Conservation (phyloP, 2,329 filamentous ascomycete genomes). For the Mollisia scopiformis region DNA sequence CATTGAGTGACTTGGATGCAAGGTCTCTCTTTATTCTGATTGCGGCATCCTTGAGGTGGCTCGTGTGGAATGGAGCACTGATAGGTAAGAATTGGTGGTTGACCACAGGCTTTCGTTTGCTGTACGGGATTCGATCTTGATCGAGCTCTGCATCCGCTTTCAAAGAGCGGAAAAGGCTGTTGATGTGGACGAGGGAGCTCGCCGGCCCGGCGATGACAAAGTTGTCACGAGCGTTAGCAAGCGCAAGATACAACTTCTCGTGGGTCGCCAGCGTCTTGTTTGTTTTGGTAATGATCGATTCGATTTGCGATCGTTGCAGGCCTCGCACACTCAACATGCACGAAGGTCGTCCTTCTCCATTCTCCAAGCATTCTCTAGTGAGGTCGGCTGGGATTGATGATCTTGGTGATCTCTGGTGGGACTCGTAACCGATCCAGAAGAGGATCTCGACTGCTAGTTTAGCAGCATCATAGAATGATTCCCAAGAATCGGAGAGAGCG, state of each 20-base stretch:
- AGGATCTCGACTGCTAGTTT: slow-evolving; percentile 83
- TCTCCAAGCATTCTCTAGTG: slow-evolving; percentile 82
- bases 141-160: slow-evolving; percentile 28
- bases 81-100: slow-evolving; percentile 42
- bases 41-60: slow-evolving; percentile 36
- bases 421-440: slow-evolving; percentile 95
- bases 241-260: slow-evolving; percentile 7
- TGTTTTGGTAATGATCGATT: slow-evolving; percentile 92
- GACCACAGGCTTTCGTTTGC: slow-evolving; percentile 35
- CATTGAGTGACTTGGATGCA: slow-evolving; percentile 27
- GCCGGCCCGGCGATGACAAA: slow-evolving; percentile 19
- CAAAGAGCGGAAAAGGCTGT: slow-evolving; percentile 20
- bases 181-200: slow-evolving; percentile 8
- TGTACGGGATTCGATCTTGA: slow-evolving; percentile 37
- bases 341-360: slow-evolving; percentile 86
- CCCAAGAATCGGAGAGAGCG: slow-evolving; percentile 86
- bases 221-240: slow-evolving; percentile 8
- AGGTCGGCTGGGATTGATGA: slow-evolving; percentile 63
- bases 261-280: slow-evolving; percentile 75
- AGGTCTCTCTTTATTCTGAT: slow-evolving; percentile 27
- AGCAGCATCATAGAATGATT: slow-evolving; percentile 78
- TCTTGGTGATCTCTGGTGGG: slow-evolving; percentile 64
- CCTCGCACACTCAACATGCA: slow-evolving; percentile 97
- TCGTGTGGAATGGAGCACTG: slow-evolving; percentile 44
- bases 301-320: slow-evolving; percentile 78